These are phyloP conservation scores for Biscogniauxia marginata DNA, from an alignment of 2,329 filamentous ascomycete species.

Conservation along the genomic window DNA sequence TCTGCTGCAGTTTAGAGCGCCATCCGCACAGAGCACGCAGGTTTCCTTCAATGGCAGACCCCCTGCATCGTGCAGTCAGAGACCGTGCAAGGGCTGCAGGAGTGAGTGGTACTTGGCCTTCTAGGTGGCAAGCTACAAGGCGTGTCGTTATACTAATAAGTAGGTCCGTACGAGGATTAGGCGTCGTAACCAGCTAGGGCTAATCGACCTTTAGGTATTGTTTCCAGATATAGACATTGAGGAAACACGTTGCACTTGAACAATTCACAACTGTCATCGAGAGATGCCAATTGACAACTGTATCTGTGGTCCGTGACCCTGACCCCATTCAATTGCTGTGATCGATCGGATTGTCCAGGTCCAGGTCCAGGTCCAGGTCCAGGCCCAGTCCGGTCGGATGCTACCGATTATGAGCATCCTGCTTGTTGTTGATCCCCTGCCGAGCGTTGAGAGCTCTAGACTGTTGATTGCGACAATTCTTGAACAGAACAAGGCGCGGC, in stretches of 20 bases:
- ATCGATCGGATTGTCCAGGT: neutral
- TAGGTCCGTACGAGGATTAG: neutral
- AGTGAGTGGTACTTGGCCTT: neutral
- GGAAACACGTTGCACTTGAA: neutral
- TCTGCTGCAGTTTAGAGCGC: neutral
- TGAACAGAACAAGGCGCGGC: neutral
- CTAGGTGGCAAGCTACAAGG: neutral
- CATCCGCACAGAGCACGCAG: neutral
- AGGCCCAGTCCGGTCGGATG: neutral
- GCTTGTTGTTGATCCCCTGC: neutral
- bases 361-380: neutral
- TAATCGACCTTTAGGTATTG: neutral
- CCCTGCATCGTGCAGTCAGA: neutral
- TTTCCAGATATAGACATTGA: neutral
- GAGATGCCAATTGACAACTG: neutral
- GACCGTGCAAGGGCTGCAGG: neutral
- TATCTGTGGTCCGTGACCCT: neutral
- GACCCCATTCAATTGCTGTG: neutral
- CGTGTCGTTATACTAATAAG: neutral
- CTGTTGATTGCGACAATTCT: neutral
- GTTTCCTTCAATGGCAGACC: neutral
- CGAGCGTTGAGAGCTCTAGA: neutral
- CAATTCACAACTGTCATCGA: neutral
- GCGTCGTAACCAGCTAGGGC: neutral
- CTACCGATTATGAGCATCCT: neutral